Conservation (phyloP, 106 monocot genomes). For the Triglochin maritima region DNA sequence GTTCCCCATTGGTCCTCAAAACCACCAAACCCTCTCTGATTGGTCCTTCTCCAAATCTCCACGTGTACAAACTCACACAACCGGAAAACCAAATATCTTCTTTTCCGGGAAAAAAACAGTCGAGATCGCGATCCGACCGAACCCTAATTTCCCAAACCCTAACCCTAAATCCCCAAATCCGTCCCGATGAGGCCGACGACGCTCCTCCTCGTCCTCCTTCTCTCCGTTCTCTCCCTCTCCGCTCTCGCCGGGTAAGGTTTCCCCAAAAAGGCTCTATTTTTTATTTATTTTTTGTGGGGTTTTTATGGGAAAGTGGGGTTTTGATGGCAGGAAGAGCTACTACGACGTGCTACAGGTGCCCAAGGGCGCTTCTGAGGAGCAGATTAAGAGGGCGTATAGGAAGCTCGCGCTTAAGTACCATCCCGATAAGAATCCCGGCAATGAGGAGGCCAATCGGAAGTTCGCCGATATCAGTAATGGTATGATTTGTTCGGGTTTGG, state of each 20-base stretch:
- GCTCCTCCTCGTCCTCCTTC: background rate
- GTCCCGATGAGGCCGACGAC: background rate
- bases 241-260: constrained; percentile 6
- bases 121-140: background rate
- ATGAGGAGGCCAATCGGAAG: constrained; percentile 82
- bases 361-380: constrained; percentile 77
- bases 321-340: constrained; percentile 56
- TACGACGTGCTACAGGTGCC: constrained; percentile 79
- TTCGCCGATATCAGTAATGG: constrained; percentile 93
- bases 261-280: background rate
- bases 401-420: constrained; percentile 96
- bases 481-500: constrained; percentile 3
- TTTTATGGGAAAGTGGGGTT: background rate
- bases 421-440: constrained; percentile 87
- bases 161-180: background rate
- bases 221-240: background rate
- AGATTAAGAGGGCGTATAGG: constrained; percentile 92
- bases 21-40: background rate
- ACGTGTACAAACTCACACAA: background rate
- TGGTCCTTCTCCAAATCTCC: background rate
- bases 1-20: no score
- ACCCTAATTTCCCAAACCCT: background rate
- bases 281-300: background rate
- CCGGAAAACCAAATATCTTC: background rate
- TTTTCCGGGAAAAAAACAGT: background rate